These are phyloP conservation scores for Thelephora terrestris DNA, from an alignment of 1,284 basidiomycete genomes.

Conservation along the genomic window DNA sequence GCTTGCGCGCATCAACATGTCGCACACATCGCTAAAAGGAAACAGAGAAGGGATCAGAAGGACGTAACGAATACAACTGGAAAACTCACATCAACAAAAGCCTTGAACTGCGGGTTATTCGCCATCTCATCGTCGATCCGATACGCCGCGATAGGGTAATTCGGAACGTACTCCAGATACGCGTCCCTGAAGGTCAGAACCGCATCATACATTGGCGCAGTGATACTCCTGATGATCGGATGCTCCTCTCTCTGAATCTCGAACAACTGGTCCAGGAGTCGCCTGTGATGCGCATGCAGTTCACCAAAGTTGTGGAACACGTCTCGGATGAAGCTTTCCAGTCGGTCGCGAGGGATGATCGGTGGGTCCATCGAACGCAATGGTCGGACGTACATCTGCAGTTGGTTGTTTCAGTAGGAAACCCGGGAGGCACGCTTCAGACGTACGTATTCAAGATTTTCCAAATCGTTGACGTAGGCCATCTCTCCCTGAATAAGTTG, in stretches of 20 bases:
- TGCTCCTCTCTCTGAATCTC: conserved; percentile 87
- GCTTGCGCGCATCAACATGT: too few relatives aligned
- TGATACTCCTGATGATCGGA: conserved; percentile 75
- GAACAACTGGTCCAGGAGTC: conserved; percentile 72
- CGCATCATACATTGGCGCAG: conserved; percentile 80
- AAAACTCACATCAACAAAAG: conserved; percentile 79
- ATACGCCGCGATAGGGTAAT: conserved; percentile 91
- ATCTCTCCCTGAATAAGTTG: conserved; percentile 96
- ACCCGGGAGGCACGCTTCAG: conserved; percentile 1
- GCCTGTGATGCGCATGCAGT: conserved; percentile 64
- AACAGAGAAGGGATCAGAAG: conserved; percentile 1
- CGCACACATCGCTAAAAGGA: conserved; percentile 58
- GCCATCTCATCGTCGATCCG: conserved; percentile 83
- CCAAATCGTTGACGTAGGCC: conserved; percentile 89
- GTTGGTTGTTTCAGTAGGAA: conserved; percentile 1
- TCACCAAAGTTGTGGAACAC: conserved; percentile 92
- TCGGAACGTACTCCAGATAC: conserved; percentile 88
- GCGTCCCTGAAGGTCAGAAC: conserved; percentile 89
- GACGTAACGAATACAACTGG: conserved; percentile 11
- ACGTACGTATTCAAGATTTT: conserved; percentile 73
- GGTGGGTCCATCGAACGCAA: conserved; percentile 67
- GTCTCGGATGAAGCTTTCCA: conserved; percentile 76
- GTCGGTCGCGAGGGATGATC: conserved; percentile 61
- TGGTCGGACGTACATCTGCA: conserved; percentile 68
- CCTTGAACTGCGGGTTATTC: conserved; percentile 70